A percentile compares a stretch with the other conserved stretches of the same genome.
These are phyloP conservation scores for Scutellaria galericulata DNA, from an alignment of 257 asterid species.

Conservation along the genomic window DNA sequence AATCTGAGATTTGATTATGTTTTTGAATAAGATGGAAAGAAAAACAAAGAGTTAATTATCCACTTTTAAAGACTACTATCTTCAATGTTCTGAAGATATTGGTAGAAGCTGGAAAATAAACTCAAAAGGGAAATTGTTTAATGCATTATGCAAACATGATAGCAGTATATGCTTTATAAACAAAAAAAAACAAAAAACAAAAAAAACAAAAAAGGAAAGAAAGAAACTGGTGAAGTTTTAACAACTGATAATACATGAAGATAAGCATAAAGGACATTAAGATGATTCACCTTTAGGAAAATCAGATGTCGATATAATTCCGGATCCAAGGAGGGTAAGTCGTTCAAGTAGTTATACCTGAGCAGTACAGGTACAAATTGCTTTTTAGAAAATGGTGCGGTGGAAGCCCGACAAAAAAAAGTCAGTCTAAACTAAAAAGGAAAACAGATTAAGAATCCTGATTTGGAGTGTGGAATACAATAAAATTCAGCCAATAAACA, in stretches of 20 bases:
- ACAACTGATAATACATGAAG: constrained; percentile 23
- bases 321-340: constrained; percentile 96
- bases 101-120: neutral
- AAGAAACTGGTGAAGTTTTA: neutral
- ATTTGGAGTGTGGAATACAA: constrained; percentile 1
- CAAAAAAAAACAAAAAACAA: neutral
- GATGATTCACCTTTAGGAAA: constrained; percentile 75
- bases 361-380: constrained; percentile 38
- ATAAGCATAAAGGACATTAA: constrained; percentile 8
- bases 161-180: neutral
- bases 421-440: neutral
- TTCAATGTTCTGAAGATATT: neutral
- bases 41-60: neutral
- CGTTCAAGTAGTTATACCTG: constrained; percentile 95
- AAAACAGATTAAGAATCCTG: neutral
- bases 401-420: constrained; percentile 22
- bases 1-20: neutral
- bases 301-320: constrained; percentile 94
- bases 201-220: neutral
- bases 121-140: neutral
- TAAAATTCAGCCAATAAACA: constrained; percentile 8
- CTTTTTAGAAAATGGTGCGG: constrained; percentile 26
- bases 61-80: neutral
- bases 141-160: neutral
- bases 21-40: constrained; percentile 14